These are phyloP conservation scores for Phytophthora podocarpi DNA, from an alignment of 352 stramenopile genomes.

Conservation along the genomic window DNA sequence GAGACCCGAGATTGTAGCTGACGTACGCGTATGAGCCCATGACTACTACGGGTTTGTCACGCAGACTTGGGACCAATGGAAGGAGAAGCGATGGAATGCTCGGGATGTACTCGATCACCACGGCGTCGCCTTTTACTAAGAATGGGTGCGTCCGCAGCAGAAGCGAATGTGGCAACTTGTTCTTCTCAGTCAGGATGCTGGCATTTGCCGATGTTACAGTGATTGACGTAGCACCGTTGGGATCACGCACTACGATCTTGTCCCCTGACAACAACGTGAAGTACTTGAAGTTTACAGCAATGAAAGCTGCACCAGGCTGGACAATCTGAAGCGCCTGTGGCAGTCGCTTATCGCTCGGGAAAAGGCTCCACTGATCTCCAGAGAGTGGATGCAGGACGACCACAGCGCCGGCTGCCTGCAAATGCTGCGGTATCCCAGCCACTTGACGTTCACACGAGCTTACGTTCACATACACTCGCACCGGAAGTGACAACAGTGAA, in stretches of 20 bases:
- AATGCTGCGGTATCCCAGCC: neutral
- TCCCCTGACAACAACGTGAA: slow-evolving; percentile 36
- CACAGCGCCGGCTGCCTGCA: slow-evolving; percentile 21
- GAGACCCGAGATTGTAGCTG: neutral
- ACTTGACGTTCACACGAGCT: slow-evolving; percentile 5
- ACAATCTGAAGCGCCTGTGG: slow-evolving; percentile 21
- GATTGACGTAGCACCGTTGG: slow-evolving; percentile 8
- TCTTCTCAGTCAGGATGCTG: slow-evolving; percentile 1
- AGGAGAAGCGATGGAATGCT: slow-evolving; percentile 54
- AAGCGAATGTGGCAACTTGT: slow-evolving; percentile 23
- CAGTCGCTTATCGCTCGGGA: slow-evolving; percentile 1
- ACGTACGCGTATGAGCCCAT: slow-evolving; percentile 55
- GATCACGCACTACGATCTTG: slow-evolving; percentile 35
- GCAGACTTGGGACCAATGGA: slow-evolving; percentile 28
- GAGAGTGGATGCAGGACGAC: slow-evolving; percentile 23
- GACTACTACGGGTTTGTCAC: slow-evolving; percentile 29
- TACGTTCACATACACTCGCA: slow-evolving; percentile 18
- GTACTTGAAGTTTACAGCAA: slow-evolving; percentile 39
- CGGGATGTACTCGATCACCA: slow-evolving; percentile 60
- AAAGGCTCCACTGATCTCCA: slow-evolving; percentile 28
- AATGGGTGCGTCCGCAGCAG: slow-evolving; percentile 51
- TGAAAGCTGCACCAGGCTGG: slow-evolving; percentile 26
- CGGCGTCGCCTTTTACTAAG: slow-evolving; percentile 38
- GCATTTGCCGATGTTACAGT: slow-evolving; percentile 22
- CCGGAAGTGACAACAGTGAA: slow-evolving; percentile 18